Evolutionary conservation across 1,284 basidiomycete species (phyloP).

Genomic region (Rhodotorula sp.): DNA sequence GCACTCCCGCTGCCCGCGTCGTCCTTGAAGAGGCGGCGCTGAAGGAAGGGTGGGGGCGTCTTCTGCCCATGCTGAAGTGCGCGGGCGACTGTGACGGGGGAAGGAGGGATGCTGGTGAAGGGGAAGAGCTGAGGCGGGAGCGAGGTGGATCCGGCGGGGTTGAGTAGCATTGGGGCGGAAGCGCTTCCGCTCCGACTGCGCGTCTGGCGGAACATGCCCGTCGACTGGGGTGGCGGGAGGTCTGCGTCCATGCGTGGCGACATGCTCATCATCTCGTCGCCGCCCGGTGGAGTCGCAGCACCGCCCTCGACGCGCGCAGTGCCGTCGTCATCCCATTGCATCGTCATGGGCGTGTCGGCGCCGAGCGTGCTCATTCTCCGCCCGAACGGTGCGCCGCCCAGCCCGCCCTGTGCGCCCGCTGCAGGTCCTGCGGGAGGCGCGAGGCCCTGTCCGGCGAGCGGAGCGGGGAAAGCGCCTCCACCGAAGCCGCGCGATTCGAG

Average conservation of each 20-base stretch:
- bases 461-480: background rate
- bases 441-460: background rate
- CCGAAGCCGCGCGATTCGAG: constrained; percentile 1
- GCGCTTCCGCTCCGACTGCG: constrained; percentile 25
- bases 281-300: background rate
- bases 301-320: background rate
- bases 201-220: constrained; percentile 5
- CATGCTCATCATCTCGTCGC: constrained; percentile 17
- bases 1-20: constrained; percentile 3
- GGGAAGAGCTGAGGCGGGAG: background rate
- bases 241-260: constrained; percentile 6
- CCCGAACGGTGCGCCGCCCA: background rate
- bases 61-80: constrained; percentile 30
- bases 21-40: constrained; percentile 37
- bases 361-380: constrained; percentile 2
- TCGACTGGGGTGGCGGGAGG: background rate
- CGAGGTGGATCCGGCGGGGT: background rate
- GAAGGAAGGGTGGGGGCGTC: constrained; percentile 38
- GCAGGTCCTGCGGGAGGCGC: background rate
- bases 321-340: constrained; percentile 16
- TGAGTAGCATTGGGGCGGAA: background rate
- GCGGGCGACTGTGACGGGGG: constrained; percentile 32
- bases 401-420: background rate
- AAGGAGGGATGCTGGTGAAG: constrained; percentile 24
- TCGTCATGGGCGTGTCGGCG: background rate